Evolutionary conservation across 176 grass and related monocot genomes (phyloP), one percentile per base, ranked within the genome.

Genomic region (Phoenix dactylifera): DNA sequence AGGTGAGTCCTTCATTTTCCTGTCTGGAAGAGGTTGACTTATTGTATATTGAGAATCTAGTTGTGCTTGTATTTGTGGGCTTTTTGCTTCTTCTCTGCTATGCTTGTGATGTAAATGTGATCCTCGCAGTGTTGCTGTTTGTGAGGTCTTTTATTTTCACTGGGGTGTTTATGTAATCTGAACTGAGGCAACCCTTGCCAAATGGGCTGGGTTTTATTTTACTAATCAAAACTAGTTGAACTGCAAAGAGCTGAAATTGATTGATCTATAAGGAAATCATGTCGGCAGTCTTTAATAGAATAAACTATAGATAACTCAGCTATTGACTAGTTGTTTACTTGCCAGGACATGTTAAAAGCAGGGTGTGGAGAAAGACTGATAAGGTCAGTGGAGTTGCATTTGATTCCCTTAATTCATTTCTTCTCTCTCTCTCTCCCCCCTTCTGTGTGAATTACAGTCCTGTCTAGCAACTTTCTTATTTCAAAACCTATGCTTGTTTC

Each of bases 1-100:
- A 67, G 88, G 73, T 98, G 87, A 92, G 64, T 29, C 28, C 22
- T 32, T 56, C 22, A 16, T 17, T 44, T 29, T 24, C 15, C 18
- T 32, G 17, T 55, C 26, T 54, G 18, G 24, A 18, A 12, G 16
- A 30, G 52, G 26, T 15, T 7, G 6, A 6, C n/a, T 44, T 52
- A 55, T 68, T 68, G 65, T 68, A 68, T 52, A 68, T 56, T 16
- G 51, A 7, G 52, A 39, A 23, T 68, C 65, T 44, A 18, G 18
- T 25, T 55, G 52, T 68, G 26, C 18, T 20, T 44, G 24, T 52
- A 18, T 54, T 26, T 56, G 52, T 68, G 51, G 52, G 65, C 10
- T 44, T 56, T 55, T 68, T 55, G 52, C 65, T 68, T 68, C 52
- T 35, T 55, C 51, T 26, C 10, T 44, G 7, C 35, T 32, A 7